Evolutionary conservation across 2,329 filamentous ascomycete genomes (phyloP).

Genomic region (Venturia asperata): DNA sequence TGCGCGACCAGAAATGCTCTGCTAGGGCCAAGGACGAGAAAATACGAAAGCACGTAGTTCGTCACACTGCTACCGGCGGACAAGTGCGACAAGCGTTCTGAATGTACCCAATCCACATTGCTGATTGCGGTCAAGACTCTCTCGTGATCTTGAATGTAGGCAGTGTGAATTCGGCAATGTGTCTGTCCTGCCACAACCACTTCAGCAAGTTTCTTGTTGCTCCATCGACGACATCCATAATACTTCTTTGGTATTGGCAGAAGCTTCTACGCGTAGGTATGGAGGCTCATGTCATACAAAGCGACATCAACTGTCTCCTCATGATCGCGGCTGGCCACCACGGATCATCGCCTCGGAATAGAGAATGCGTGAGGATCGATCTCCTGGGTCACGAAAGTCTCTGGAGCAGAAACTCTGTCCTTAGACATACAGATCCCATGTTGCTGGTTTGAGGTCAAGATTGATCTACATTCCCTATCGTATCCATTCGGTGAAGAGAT

Average conservation of each 20-base stretch:
- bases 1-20: not conserved
- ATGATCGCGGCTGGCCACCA: not conserved
- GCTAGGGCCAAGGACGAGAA: not conserved
- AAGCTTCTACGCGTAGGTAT: not conserved
- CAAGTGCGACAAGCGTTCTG: not conserved
- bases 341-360: not conserved
- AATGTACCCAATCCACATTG: not conserved
- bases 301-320: not conserved
- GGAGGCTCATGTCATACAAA: not conserved
- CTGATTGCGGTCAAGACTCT: no score
- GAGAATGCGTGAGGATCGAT: not conserved
- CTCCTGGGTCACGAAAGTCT: not conserved
- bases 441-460: not conserved
- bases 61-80: not conserved
- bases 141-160: not conserved
- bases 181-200: not conserved
- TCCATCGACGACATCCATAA: not conserved
- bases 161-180: not conserved
- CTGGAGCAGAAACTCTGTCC: not conserved
- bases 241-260: not conserved
- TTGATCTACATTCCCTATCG: not conserved
- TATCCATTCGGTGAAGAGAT: not conserved
- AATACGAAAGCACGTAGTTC: not conserved
- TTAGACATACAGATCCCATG: not conserved
- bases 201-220: not conserved